Percentiles rank a stretch among this genome's conserved stretches.
These are phyloP conservation scores for Penicillium cosmopolitanum DNA, from an alignment of 495 filamentous ascomycete genomes.

Conservation along the genomic window DNA sequence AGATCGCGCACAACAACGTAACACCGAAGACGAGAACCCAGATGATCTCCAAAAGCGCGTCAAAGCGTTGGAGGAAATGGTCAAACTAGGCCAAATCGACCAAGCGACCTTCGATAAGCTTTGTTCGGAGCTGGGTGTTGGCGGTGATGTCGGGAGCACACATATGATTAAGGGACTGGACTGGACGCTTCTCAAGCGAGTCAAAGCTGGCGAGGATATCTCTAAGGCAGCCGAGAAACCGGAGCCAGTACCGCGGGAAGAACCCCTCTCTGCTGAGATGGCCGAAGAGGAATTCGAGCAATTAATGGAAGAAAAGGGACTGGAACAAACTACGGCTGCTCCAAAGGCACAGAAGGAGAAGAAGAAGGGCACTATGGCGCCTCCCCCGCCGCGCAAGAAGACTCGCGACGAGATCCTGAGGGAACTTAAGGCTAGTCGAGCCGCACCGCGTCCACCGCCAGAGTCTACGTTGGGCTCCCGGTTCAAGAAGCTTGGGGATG, in stretches of 20 bases:
- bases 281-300: constrained; percentile 80
- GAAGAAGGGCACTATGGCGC: constrained; percentile 79
- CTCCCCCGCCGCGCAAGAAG: constrained; percentile 65
- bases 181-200: constrained; percentile 74
- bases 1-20: constrained; percentile 70
- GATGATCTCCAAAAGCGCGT: constrained; percentile 64
- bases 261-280: constrained; percentile 37
- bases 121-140: constrained; percentile 71
- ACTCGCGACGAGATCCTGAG: constrained; percentile 82
- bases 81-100: constrained; percentile 83
- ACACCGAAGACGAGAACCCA: constrained; percentile 30
- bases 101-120: constrained; percentile 72
- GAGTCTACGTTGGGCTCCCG: constrained; percentile 67
- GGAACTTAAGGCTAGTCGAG: constrained; percentile 75
- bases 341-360: constrained; percentile 59
- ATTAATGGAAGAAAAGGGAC: constrained; percentile 63
- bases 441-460: constrained; percentile 53
- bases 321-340: constrained; percentile 51
- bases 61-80: constrained; percentile 77
- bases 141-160: constrained; percentile 76
- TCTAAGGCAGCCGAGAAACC: constrained; percentile 25
- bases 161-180: constrained; percentile 94
- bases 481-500: constrained; percentile 79
- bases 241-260: constrained; percentile 12
- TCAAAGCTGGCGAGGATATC: constrained; percentile 75